Evolutionary conservation across 1,284 basidiomycete species (phyloP), one percentile per base, ranked within the genome.

Genomic region (Austroboletus rostrupii): DNA sequence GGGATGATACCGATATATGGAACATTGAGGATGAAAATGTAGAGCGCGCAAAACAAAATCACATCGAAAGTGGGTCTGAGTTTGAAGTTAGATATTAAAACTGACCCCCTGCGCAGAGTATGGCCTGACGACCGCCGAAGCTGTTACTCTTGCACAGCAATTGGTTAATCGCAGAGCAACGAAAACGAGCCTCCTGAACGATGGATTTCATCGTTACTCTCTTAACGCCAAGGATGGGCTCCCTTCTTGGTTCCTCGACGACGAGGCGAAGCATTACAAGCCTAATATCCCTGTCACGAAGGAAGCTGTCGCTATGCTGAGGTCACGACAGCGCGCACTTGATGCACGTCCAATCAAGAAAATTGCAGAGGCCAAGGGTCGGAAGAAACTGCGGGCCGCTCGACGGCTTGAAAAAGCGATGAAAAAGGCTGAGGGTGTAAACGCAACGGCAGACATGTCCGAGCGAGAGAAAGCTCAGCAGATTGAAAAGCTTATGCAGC

Each of bases 291-390:
- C 97, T 14, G 81, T 99, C 55, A 98, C 96, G 1, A 99, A 97
- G 70, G 97, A 99, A 69, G 97, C 97, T 6, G 77, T 99, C 49
- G 79, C 79, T 48, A 87, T 86, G 4, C 78, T 99, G 33, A 85
- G 91, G 32, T 92, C 90, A 16, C 92, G 89, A 65, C 92, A 97
- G 72, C 87, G 95, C 21, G 92, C 93, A 6, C 77, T 99, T 42
- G 94, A 99, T 66, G 95, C 96, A 3, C 83, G 97, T 13, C 97
- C 97, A 16, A 99, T 99, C 74, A 99, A 98, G 76, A 99, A 99
- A 77, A 80, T 99, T 12, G 97, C 96, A 17, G 97, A 99, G 73
- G 97, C 97, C 39, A 99, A 99, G 72, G 94, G 92, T 33, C 81
- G 97, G 54, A 99, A 99, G 75, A 99, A 99, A 76, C 74, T 91